Base-by-base conservation (phyloP, 768 basidiomycete species). In the Coprinopsis sp. region DNA sequence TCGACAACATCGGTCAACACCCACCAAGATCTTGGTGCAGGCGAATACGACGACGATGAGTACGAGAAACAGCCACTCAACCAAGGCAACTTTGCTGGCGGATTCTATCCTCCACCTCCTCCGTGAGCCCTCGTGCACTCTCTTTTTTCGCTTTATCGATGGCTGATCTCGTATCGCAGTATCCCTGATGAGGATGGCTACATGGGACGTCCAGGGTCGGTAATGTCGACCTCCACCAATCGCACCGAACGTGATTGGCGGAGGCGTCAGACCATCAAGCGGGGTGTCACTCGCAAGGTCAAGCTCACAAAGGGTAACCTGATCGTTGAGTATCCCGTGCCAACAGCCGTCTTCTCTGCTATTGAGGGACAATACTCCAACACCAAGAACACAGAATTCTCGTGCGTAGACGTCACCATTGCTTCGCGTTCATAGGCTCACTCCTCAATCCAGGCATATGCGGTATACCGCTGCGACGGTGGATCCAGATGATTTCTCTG, bases 261-360 rank as follows among this genome's bases (percentile, higher is more conserved):
- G 51, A 81, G 87, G 49, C 84, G 91, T 46, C 91, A 95, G 65
- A 91, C 88, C 25, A 88, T 93, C 67, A 90, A 90, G 61, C 87
- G 92, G 44, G 73, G 91, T 49, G 90, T 92, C 19, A 94, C 91
- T n/a, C 86, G 90, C 58, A 90, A 87, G 61, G 87, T 98, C 71
- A 88, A 90, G 63, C 82, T 97, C 53, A 95, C 91, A 7, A 77
- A 91, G 39, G 94, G 94, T 49, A 88, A 94, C 58, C 95, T 92
- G 68, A 87, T 95, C 65, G 77, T 82, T 25, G 93, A 96, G 56
- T 92, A 94, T 61, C 71, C 81, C 6, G 92, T 94, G 1, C 92
- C 92, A 2, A 84, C 86, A 0, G 85, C 91, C 3, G 81, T 95
- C 43, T 76, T 72, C 57, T 85, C 82, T 49, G 91, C 91, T 18